Evolutionary conservation across 2,329 filamentous ascomycete genomes (phyloP), one percentile per base, ranked within the genome.

Genomic region (Lachnellula occidentalis): DNA sequence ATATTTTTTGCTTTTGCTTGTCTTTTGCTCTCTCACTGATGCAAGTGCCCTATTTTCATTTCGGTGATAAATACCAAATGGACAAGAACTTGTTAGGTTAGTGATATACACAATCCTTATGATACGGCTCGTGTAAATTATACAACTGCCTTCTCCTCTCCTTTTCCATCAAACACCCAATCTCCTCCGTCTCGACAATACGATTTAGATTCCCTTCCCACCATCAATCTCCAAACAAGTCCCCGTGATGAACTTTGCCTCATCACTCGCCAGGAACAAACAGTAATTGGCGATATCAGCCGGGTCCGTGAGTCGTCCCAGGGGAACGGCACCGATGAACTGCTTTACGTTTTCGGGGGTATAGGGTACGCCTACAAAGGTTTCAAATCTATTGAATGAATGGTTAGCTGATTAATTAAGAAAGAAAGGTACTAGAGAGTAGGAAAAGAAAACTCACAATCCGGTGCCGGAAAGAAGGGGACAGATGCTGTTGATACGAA

Each of bases 401-500:
- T n/a, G 9, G 7, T 27, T n/a, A 67, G 70, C 66, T 42, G n/a
- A n/a, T n/a, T n/a, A n/a, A n/a, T n/a, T n/a, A n/a, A n/a, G n/a
- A n/a, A 71, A 73, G 36, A 45, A 31, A n/a, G 15, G 8, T 24
- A 45, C 15, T 24, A 17, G 39, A 45, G 14, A 9, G 8, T 2
- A 24, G 2, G 11, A 19, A 43, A 39, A 8, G n/a, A 43, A 39
- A 8, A 58, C 59, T 51, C 55, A 67, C 62, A 90, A 75, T 2
- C 81, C 83, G 0, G 87, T 90, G 15, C 77, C 81, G 1, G 81
- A 84, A 1, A 89, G 74, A 0, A 89, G 77, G 0, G 86, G 87
- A 46, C 83, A 87, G 14, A 91, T 81, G 1, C 81, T 78, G 59
- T 90, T 90, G 64, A 91, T 85, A 0, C 87, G 80, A 59, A 92